These are phyloP conservation scores for Amoebophrya sp. DNA, from an alignment of 169 alveolate species.

Conservation along the genomic window DNA sequence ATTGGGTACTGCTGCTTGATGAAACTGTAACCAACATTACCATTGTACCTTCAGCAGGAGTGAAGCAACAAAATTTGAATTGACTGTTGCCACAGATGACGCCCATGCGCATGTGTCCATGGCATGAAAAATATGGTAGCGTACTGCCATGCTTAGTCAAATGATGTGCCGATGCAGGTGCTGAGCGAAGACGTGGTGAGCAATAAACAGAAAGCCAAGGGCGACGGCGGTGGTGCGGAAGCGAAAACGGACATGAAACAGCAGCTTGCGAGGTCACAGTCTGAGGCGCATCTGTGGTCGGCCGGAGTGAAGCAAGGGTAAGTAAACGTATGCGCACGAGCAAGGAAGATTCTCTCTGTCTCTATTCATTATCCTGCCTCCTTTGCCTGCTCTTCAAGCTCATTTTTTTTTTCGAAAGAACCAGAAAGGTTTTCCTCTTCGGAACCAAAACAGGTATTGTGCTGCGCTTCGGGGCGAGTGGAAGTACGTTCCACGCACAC, in stretches of 20 bases:
- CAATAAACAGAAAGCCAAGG: too few relatives aligned
- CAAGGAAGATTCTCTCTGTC: not conserved
- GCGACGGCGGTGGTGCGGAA: too few relatives aligned
- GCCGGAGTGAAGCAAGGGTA: not conserved
- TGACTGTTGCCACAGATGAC: not conserved
- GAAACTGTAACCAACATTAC: not conserved
- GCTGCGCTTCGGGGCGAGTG: slow-evolving; percentile 2
- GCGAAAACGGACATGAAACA: too few relatives aligned
- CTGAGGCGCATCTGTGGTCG: not conserved
- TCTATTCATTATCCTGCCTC: not conserved
- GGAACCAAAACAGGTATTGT: not conserved
- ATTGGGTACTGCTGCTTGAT: not conserved
- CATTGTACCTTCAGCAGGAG: not conserved
- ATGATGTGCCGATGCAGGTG: not conserved
- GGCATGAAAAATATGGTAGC: not conserved
- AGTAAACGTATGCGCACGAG: not conserved
- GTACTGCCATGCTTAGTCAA: too few relatives aligned
- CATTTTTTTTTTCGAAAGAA: not conserved
- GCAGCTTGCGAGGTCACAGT: not conserved
- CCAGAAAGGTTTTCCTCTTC: not conserved
- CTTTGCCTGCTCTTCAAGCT: not conserved
- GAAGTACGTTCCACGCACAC: not conserved
- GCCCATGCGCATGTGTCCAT: not conserved
- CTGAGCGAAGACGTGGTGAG: too few relatives aligned
- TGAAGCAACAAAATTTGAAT: not conserved